Conservation (phyloP, 192 early-diverging fungal species). For the Coemansia sp. region DNA sequence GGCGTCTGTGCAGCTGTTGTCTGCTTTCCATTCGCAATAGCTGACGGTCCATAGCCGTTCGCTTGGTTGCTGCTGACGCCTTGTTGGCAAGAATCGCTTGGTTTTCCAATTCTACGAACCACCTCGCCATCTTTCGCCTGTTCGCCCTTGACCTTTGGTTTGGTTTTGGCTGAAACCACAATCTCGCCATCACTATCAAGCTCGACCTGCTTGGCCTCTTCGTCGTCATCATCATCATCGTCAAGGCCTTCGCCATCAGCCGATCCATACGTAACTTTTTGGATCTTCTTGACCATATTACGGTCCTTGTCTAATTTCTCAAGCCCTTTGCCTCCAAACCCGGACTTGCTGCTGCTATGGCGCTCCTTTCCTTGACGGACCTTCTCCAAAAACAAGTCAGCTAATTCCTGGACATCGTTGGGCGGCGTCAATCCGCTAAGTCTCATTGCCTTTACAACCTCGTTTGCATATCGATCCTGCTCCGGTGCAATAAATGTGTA, state of each 20-base stretch:
- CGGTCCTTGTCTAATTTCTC: constrained; percentile 92
- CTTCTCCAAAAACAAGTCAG: constrained; percentile 60
- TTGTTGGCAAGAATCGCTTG: constrained; percentile 53
- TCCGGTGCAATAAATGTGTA: constrained; percentile 95
- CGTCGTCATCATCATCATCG: constrained; percentile 68
- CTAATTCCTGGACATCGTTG: constrained; percentile 72
- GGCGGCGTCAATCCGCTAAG: constrained; percentile 75
- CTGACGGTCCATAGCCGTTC: constrained; percentile 4
- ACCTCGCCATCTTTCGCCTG: constrained; percentile 52
- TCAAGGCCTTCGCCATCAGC: constrained; percentile 62
- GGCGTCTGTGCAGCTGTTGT: background rate
- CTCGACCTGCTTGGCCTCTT: constrained; percentile 46
- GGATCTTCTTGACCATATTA: constrained; percentile 84
- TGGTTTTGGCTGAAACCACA: constrained; percentile 14
- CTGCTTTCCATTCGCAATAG: constrained; percentile 1
- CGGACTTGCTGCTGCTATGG: constrained; percentile 43
- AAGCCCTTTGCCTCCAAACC: constrained; percentile 97
- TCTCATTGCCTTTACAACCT: constrained; percentile 87
- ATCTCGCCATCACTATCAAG: constrained; percentile 36
- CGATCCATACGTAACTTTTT: constrained; percentile 82
- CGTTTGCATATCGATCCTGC: constrained; percentile 90
- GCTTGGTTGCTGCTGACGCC: constrained; percentile 40
- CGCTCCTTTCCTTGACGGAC: constrained; percentile 31
- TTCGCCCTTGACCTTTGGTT: constrained; percentile 50
- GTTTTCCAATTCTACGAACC: constrained; percentile 61